Base-by-base conservation (phyloP, 78 protist species). In the Acrasis kona region DNA sequence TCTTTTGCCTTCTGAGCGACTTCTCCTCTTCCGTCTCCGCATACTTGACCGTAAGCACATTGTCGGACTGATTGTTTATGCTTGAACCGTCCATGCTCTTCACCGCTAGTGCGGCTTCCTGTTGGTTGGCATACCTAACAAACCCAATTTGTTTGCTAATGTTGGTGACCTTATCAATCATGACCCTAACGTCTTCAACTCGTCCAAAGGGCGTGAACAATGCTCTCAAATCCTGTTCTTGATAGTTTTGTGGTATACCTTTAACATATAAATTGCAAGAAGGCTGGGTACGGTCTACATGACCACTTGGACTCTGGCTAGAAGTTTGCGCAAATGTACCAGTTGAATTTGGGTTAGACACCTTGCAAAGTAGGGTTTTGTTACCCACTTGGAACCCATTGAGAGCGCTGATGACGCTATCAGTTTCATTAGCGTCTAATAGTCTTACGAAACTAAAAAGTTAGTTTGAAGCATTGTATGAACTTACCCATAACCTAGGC, bases 31-130 rank as follows among this genome's bases (percentile, higher is more conserved):
- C 32, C 5, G 82, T 79, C 76, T 19, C 10, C 30, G 7, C 65
- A 9, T 30, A 79, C 5, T 34, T 79, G 68, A 19, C n/a, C 32
- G 31, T 36, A 3, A 39, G 41, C 75, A 37, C 68, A 38, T 10
- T 77, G 41, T 2, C 82, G 77, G 66, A 57, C 68, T 28, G 5
- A 3, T 8, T 30, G 50, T 37, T 70, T 70, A 27, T 70, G 65
- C 2, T 7, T 10, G 3, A 34, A 32, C 61, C 61, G 19, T 50
- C 19, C 61, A 50, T 50, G 19, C 34, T n/a, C 19, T 50, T 50
- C 61, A 50, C 19, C 19, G 61, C 61, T n/a, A n/a, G 19, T n/a
- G 19, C 19, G 19, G 61, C 61, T 50, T 50, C 61, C 61, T n/a
- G 19, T 50, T 50, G 34, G 19, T 50, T 50, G 19, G 19, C 19